phyloP scores from a whole-genome alignment of 805 yeast species.

The Helenozyma rhizophorensis region DNA sequence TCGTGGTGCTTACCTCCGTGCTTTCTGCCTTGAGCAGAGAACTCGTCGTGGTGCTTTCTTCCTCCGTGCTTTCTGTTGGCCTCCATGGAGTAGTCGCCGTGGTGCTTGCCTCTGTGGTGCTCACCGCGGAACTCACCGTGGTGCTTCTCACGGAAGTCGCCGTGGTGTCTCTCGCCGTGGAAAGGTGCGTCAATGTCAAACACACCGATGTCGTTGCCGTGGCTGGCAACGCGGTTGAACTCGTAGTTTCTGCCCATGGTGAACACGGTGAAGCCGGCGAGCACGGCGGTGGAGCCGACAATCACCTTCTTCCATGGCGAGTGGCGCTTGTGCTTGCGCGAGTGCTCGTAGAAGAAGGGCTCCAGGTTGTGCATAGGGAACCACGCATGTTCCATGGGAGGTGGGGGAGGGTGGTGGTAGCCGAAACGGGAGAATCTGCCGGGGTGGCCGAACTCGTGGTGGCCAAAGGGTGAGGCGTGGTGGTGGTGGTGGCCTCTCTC shows the following conservation, averaged over 20 bases:
- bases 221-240: constrained; percentile 1
- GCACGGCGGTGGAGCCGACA: constrained; percentile 8
- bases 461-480: not conserved
- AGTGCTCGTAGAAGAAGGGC: constrained; percentile 7
- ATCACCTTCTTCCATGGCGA: constrained; percentile 2
- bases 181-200: no score
- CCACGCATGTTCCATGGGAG: not conserved
- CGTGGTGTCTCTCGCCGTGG: no score
- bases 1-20: constrained; percentile 1
- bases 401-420: constrained; percentile 1
- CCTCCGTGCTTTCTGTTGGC: not conserved
- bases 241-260: constrained; percentile 15
- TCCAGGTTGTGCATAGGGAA: constrained; percentile 2
- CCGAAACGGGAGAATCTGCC: not conserved
- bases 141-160: not conserved
- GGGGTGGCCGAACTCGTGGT: not conserved
- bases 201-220: no score
- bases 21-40: not conserved
- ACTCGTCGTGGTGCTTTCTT: constrained; percentile 1
- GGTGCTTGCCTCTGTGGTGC: constrained; percentile 2
- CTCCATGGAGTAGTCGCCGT: constrained; percentile 1
- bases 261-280: constrained; percentile 13
- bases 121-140: constrained; percentile 1
- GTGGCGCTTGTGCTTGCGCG: constrained; percentile 1
- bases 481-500: not conserved